A percentile compares a stretch with the other conserved stretches of the same genome.
Evolutionary conservation across 345 rosid genomes (phyloP).

Genomic region (Chamaenerion angustifolium): DNA sequence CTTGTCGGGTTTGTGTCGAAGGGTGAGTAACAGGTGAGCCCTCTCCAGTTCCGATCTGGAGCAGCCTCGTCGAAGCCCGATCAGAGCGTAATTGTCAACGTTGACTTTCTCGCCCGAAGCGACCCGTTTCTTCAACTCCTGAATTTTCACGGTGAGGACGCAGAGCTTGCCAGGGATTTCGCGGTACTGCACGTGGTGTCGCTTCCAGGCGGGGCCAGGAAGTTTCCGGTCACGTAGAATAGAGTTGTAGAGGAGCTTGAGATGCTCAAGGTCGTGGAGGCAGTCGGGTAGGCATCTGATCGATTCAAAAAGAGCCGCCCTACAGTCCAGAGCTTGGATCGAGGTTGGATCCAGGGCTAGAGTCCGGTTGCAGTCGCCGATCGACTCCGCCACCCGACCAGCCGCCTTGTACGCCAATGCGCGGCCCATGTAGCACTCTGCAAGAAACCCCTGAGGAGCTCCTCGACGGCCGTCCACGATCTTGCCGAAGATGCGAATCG

Average conservation of each 20-base stretch:
- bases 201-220: constrained; percentile 95
- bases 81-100: constrained; percentile 72
- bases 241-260: constrained; percentile 76
- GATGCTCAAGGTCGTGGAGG: constrained; percentile 84
- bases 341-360: constrained; percentile 74
- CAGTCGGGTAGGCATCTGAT: constrained; percentile 83
- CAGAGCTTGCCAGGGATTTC: constrained; percentile 82
- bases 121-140: constrained; percentile 53
- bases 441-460: constrained; percentile 80
- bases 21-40: constrained; percentile 59
- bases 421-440: constrained; percentile 77
- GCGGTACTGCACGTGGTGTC: constrained; percentile 63
- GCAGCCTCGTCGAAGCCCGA: constrained; percentile 78
- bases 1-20: constrained; percentile 79
- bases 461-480: constrained; percentile 80
- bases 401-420: constrained; percentile 65
- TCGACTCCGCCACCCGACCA: constrained; percentile 70
- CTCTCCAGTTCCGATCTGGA: constrained; percentile 78
- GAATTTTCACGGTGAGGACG: constrained; percentile 46
- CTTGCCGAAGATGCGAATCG: constrained; percentile 86
- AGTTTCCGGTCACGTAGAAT: constrained; percentile 75
- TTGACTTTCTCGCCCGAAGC: constrained; percentile 68
- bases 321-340: constrained; percentile 76
- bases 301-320: constrained; percentile 67
- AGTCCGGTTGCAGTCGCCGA: constrained; percentile 83